Base-by-base conservation (phyloP, 148 eudicot species). In the Drosera capensis region DNA sequence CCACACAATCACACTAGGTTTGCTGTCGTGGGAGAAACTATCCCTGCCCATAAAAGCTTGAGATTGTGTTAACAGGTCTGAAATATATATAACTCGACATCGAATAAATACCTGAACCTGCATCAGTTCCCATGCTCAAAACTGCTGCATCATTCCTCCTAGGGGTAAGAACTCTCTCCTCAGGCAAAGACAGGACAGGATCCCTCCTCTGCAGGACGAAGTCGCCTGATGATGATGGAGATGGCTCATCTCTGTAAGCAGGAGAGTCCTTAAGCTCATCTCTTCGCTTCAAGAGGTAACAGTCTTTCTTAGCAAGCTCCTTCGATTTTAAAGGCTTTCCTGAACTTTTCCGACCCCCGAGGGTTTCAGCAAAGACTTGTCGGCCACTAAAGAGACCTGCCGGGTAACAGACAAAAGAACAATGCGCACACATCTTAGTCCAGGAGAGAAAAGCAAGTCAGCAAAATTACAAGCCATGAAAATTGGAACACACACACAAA, bases 311-410 rank as follows among this genome's bases (percentile, higher is more conserved):
- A 12, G 65, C 40, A 35, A 51, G 71, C 39, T 72, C 86, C 69
- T 62, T 78, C 31, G 60, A 43, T 74, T 79, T 79, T 41, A 49
- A 26, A 39, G 71, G 45, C 59, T 77, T 79, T 48, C 53, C 25
- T 41, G 73, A 62, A 46, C 49, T 64, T 60, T 79, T 77, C 60
- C 62, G 69, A 51, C 68, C 72, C 26, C 94, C 82, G 35, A 70
- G 63, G 59, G 77, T 40, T 49, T 87, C 96, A 15, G 94, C 90
- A 46, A 71, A 48, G 57, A 77, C 86, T 57, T 70, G 48, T 28
- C 71, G 82, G 52, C 96, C 94, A 72, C 90, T 83, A 59, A 74
- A 57, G 20, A 80, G 83, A 74, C 80, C 96, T 87, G 81, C 6
- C 4, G 19, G 3, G 14, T 1, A 19, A 17, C 24, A 41, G 38